A percentile compares a stretch with the other conserved stretches of the same genome.
These are phyloP conservation scores for Macrocybe gigantea DNA, from an alignment of 768 basidiomycete species.

Conservation along the genomic window DNA sequence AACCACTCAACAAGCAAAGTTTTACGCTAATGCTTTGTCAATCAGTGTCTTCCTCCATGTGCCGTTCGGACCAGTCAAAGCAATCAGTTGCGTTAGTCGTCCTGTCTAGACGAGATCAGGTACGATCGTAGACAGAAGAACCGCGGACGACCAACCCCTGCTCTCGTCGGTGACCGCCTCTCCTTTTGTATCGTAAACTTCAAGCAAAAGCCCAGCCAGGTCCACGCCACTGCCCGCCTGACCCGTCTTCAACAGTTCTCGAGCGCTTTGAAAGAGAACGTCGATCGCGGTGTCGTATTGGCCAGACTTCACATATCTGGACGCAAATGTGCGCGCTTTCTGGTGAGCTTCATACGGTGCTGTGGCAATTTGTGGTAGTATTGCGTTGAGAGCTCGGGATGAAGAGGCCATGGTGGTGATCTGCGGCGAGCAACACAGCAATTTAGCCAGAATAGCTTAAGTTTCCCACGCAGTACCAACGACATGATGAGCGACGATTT, in stretches of 20 bases:
- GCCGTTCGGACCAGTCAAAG: constrained; percentile 71
- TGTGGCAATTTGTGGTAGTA: constrained; percentile 62
- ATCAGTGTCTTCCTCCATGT: constrained; percentile 90
- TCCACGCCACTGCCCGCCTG: constrained; percentile 91
- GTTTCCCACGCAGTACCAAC: too few relatives aligned
- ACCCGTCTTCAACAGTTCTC: constrained; percentile 82
- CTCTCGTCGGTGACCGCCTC: constrained; percentile 72
- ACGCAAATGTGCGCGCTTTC: constrained; percentile 92
- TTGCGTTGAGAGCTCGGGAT: constrained; percentile 66
- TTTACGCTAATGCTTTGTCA: constrained; percentile 78
- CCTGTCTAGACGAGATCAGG: constrained; percentile 40
- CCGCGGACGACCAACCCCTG: constrained; percentile 51
- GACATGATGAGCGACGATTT: too few relatives aligned
- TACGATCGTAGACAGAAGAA: background rate
- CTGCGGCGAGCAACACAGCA: background rate
- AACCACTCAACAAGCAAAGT: constrained; percentile 8
- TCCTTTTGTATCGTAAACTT: constrained; percentile 74
- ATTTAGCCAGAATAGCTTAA: background rate
- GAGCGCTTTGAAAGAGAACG: constrained; percentile 86
- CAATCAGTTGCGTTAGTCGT: constrained; percentile 86
- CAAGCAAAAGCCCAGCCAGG: constrained; percentile 71
- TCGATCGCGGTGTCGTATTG: constrained; percentile 87
- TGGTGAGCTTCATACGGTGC: constrained; percentile 94
- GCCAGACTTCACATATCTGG: constrained; percentile 74
- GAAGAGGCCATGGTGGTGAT: constrained; percentile 30